Conservation (phyloP, 78 protist genomes). For the Dictyostelium discoideum region DNA sequence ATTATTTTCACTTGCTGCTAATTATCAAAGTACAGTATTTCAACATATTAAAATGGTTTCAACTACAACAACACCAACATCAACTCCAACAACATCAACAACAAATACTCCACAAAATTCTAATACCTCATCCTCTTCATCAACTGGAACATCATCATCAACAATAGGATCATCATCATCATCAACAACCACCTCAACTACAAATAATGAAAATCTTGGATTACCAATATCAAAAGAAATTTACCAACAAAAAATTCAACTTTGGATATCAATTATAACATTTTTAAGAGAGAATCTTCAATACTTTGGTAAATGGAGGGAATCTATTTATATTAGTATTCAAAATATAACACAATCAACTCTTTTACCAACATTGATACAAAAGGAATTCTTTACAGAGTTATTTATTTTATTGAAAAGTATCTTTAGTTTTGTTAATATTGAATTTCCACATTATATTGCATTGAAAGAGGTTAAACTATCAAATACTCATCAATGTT, state of each 20-base stretch:
- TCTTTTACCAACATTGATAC: not conserved
- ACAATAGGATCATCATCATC: not conserved
- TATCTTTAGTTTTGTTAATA: not conserved
- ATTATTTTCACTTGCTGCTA: not conserved
- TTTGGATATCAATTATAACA: not conserved
- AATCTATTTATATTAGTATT: not conserved
- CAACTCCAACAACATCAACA: not conserved
- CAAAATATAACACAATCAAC: not conserved
- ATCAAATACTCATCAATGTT: not conserved
- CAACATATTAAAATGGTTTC: not conserved
- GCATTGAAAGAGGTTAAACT: not conserved
- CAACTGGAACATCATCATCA: too few relatives aligned
- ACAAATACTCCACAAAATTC: not conserved
- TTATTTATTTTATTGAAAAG: not conserved
- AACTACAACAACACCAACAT: not conserved
- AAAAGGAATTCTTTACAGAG: not conserved
- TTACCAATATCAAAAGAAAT: not conserved
- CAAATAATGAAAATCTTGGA: not conserved
- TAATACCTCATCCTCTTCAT: not conserved
- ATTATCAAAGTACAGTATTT: not conserved
- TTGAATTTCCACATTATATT: not conserved
- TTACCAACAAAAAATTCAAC: not conserved
- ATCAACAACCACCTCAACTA: not conserved
- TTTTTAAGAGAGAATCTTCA: not conserved
- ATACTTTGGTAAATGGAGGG: conserved; percentile 23